Base-by-base conservation (phyloP, 257 asterid genomes). In the Solanum dulcamara region DNA sequence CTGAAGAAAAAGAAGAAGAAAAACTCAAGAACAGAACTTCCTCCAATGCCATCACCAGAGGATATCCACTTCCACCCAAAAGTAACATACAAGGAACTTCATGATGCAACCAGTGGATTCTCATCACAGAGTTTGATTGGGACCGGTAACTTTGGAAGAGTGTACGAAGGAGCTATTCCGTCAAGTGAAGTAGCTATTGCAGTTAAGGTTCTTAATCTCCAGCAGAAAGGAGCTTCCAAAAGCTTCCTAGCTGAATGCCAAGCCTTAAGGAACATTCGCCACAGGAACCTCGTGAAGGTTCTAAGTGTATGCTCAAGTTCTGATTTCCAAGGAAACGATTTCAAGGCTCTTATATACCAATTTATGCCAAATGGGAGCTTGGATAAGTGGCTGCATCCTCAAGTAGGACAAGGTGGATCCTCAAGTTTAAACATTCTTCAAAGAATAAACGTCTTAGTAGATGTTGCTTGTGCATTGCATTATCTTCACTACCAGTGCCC, bases 211-310 rank as follows among this genome's bases (percentile, higher is more conserved):
- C 88, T 90, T 77, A 89, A 89, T 35, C 91, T 88, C 51, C 60
- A 88, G 48, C 87, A 60, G 32, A 88, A 62, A 84, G 92, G 91
- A 42, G 94, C 93, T 42, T 74, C 87, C 77, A 90, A 83, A 84
- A 90, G 88, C 89, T 90, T 92, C 84, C 6, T 92, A 59, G 87
- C 91, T 3, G 94, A 92, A 86, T 92, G 93, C 32, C 62, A 81
- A 50, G 93, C 92, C 62, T 64, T 92, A 89, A 88, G 83, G 80
- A 87, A 82, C 85, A 86, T 89, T 67, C 85, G 92, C 46, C 94
- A 89, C 67, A 51, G 87, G 42, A 88, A 90, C 86, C 93, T 90
- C 10, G 91, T 89, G 46, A 92, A 87, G 88, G 86, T 92, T 75
- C 84, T 90, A 30, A 90, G 92, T 35, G 90, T 89, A 81, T 92